phyloP scores from a whole-genome alignment of 2,329 filamentous ascomycete species.

The Talaromyces amestolkiae region DNA sequence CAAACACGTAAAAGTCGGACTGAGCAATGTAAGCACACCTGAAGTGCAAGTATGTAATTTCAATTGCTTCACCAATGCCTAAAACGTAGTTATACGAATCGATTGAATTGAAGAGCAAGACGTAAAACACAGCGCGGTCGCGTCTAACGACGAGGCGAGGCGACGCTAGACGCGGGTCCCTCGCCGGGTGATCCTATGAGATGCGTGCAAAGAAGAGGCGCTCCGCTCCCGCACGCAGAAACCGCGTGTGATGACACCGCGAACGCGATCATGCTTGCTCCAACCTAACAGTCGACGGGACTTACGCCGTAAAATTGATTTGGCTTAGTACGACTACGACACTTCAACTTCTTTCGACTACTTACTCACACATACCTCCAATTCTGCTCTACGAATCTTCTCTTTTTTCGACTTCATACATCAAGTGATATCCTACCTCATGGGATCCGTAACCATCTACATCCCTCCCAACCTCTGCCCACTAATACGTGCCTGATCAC shows the following conservation, averaged over 20 bases:
- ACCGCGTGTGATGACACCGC: constrained; percentile 8
- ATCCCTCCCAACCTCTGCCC: neutral
- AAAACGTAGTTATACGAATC: too few relatives aligned
- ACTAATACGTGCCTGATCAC: neutral
- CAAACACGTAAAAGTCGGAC: too few relatives aligned
- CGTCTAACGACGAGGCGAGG: constrained; percentile 1
- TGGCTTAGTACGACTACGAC: neutral
- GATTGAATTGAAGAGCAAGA: neutral
- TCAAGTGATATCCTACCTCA: neutral
- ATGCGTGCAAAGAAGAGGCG: constrained; percentile 1
- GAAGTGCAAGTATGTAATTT: too few relatives aligned
- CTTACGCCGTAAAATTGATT: neutral
- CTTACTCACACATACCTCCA: neutral
- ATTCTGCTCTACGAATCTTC: neutral
- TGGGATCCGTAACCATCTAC: constrained; percentile 7
- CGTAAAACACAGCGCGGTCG: constrained; percentile 3
- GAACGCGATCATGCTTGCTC: neutral
- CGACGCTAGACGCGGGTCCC: neutral
- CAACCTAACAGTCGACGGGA: neutral
- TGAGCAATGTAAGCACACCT: too few relatives aligned
- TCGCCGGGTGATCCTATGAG: neutral
- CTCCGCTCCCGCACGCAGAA: constrained; percentile 2
- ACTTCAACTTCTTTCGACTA: neutral
- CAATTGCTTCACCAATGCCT: too few relatives aligned
- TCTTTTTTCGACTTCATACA: neutral